Evolutionary conservation across 768 basidiomycete genomes (phyloP), one percentile per base, ranked within the genome.

Genomic region (Russula sp.): DNA sequence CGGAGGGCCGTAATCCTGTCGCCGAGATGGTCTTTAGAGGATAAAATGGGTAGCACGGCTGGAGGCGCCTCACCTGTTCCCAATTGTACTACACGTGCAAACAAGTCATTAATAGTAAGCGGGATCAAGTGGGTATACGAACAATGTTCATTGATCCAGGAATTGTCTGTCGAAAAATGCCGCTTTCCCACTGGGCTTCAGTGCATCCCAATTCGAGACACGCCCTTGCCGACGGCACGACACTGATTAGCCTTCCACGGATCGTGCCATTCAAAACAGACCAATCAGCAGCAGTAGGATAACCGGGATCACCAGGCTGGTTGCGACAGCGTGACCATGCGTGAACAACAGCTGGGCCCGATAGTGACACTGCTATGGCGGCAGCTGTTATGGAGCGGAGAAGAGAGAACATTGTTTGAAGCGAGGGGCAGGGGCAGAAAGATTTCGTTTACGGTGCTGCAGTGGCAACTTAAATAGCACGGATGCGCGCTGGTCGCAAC

Each of bases 91-190:
- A 34, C 5, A 27, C 32, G 6, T 0, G 4, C 1, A 50, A 40
- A 40, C 32, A 9, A 40, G n/a, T 56, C 31, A 44, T 42, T 16
- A 52, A 31, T 20, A 9, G n/a, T 16, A 42, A 42, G 14, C 37
- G 47, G 20, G 40, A 20, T 27, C 45, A 47, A 42, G 39, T 37
- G 8, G 44, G 42, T n/a, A 42, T 16, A 45, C 66, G 18, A 50
- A 67, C 66, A 6, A 52, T 35, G 51, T 65, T 59, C 66, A 67
- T 67, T 9, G 63, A 22, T 6, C 66, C 66, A n/a, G 66, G 64
- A 20, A 67, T 63, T 0, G 39, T 18, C 20, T 63, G 59, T 40
- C 66, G 66, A 27, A 54, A 61, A 27, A 66, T 4, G 35, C 55
- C 54, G 35, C 66, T 67, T 39, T 48, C 6, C 66, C 66, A 67